Conservation (phyloP, 2,329 filamentous ascomycete genomes). For the Triangularia setosa region DNA sequence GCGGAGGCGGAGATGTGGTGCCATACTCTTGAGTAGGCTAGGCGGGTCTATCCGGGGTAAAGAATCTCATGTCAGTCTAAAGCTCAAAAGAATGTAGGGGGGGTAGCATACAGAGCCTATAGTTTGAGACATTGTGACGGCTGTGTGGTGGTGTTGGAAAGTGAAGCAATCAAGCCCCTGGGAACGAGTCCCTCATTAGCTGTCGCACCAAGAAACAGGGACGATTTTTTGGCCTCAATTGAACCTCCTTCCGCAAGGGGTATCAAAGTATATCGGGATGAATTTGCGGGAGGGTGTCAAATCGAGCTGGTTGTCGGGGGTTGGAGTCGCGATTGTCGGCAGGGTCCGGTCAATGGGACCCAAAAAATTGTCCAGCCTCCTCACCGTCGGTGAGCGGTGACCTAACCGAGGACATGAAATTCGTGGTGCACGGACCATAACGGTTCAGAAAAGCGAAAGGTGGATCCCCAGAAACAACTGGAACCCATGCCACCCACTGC, state of each 20-base stretch:
- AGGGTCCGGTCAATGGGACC: background rate
- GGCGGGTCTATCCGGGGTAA: slow-evolving; percentile 67
- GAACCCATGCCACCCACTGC: background rate
- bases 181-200: slow-evolving; percentile 33
- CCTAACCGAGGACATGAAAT: background rate
- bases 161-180: slow-evolving; percentile 26
- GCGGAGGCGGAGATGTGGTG: slow-evolving; percentile 74
- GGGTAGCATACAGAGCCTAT: slow-evolving; percentile 62
- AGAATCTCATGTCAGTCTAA: background rate
- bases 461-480: background rate
- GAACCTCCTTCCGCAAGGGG: background rate
- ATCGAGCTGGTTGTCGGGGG: background rate
- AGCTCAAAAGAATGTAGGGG: background rate
- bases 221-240: background rate
- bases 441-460: background rate
- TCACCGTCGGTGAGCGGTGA: background rate
- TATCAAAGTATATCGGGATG: background rate
- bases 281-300: background rate
- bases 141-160: background rate
- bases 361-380: background rate
- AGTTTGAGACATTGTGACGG: slow-evolving; percentile 68
- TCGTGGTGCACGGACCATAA: background rate
- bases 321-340: background rate
- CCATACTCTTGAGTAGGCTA: slow-evolving; percentile 96
- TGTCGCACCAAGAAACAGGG: background rate